Evolutionary conservation across 108 stramenopile species (phyloP).

Genomic region (Discostella stelligeroides): DNA sequence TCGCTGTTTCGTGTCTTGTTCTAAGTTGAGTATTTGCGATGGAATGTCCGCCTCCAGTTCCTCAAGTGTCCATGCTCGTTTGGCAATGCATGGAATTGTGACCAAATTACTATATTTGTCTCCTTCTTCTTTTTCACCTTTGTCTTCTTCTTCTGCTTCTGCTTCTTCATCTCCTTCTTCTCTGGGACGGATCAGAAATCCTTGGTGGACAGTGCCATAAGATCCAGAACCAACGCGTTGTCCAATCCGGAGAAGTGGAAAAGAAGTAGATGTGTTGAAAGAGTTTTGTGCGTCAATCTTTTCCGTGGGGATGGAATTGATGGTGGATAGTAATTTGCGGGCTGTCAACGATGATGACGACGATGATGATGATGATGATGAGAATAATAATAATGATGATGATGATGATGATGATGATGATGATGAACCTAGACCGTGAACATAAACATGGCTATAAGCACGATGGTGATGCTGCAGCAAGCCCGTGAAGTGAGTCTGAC

Average conservation of each 20-base stretch:
- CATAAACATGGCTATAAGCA: neutral
- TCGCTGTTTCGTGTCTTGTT: slow-evolving; percentile 15
- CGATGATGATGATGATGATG: too few species aligned
- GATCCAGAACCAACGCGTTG: slow-evolving; percentile 62
- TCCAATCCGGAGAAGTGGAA: slow-evolving; percentile 33
- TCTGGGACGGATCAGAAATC: slow-evolving; percentile 26
- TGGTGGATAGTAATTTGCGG: too few species aligned
- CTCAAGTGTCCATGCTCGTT: slow-evolving; percentile 61
- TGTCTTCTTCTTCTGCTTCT: too few species aligned
- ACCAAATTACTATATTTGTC: too few species aligned
- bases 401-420: neutral
- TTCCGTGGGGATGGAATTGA: neutral
- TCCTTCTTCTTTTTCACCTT: too few species aligned
- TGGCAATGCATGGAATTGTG: slow-evolving; percentile 60
- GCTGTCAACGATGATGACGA: too few species aligned
- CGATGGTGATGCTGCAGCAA: neutral
- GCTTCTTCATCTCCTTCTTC: slow-evolving; percentile 2
- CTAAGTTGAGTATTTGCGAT: neutral
- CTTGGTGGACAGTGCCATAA: slow-evolving; percentile 74
- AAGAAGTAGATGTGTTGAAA: neutral
- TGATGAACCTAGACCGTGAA: neutral
- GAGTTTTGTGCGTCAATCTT: neutral
- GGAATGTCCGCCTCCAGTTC: slow-evolving; percentile 43
- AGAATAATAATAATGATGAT: too few species aligned
- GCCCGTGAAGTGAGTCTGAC: too few species aligned